Percentiles rank a stretch among this genome's conserved stretches.
Conservation (phyloP, 768 basidiomycete species). For the Kwoniella botswanensis region DNA sequence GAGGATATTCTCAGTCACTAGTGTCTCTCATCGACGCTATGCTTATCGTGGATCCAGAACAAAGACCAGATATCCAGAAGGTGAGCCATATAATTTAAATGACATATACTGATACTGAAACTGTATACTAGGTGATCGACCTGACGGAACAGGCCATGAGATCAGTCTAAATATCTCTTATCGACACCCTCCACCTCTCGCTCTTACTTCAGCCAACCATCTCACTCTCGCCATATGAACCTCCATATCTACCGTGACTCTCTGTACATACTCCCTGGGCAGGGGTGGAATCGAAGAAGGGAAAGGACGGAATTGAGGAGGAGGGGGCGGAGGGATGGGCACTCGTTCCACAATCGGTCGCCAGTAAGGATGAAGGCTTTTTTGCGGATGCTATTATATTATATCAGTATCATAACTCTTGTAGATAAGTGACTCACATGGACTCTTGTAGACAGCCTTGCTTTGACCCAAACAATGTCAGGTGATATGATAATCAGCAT, state of each 20-base stretch:
- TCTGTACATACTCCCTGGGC: slow-evolving; percentile 10
- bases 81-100: slow-evolving; percentile 19
- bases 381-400: background rate
- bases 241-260: slow-evolving; percentile 19
- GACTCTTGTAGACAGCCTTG: background rate
- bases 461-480: background rate
- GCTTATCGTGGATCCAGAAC: slow-evolving; percentile 79
- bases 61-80: slow-evolving; percentile 79
- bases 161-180: slow-evolving; percentile 11
- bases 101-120: background rate
- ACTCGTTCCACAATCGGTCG: background rate
- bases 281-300: background rate
- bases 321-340: background rate
- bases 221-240: slow-evolving; percentile 12
- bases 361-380: slow-evolving; percentile 12
- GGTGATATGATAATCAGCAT: background rate
- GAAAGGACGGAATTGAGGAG: background rate
- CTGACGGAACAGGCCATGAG: slow-evolving; percentile 37
- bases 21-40: slow-evolving; percentile 76
- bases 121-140: slow-evolving; percentile 63
- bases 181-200: slow-evolving; percentile 1
- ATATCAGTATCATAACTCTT: background rate
- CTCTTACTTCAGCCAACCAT: slow-evolving; percentile 19
- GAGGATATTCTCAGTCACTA: slow-evolving; percentile 60
- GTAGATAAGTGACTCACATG: slow-evolving; percentile 11